A percentile compares a stretch with the other conserved stretches of the same genome.
phyloP scores from a whole-genome alignment of 2,329 filamentous ascomycete genomes.

The Emydomyces testavorans region DNA sequence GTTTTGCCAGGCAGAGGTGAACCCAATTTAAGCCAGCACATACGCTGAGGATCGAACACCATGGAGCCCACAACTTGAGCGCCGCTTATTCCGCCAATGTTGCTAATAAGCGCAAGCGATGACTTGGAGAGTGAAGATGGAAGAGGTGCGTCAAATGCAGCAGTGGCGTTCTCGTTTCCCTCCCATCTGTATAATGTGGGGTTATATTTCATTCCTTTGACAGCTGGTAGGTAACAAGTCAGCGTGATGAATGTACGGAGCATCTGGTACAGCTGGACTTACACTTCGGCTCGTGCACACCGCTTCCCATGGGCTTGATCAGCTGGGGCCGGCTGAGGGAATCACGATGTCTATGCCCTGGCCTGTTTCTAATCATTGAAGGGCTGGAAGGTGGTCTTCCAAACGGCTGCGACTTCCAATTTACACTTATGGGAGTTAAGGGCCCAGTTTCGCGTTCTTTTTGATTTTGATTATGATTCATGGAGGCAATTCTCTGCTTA shows the following conservation, averaged over 20 bases:
- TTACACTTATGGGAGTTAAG: slow-evolving; percentile 43
- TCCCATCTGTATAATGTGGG: slow-evolving; percentile 81
- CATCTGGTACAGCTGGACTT: slow-evolving; percentile 30
- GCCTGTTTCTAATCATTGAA: slow-evolving; percentile 38
- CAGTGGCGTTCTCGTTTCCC: slow-evolving; percentile 80
- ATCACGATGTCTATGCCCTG: slow-evolving; percentile 26
- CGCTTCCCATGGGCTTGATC: slow-evolving; percentile 69
- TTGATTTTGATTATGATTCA: slow-evolving; percentile 26
- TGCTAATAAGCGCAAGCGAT: slow-evolving; percentile 67
- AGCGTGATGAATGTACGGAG: slow-evolving; percentile 11
- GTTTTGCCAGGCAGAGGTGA: slow-evolving; percentile 31
- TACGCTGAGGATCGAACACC: slow-evolving; percentile 93
- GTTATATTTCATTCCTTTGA: slow-evolving; percentile 96
- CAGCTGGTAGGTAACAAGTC: slow-evolving; percentile 41
- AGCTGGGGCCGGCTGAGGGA: slow-evolving; percentile 59
- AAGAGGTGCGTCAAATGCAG: slow-evolving; percentile 58
- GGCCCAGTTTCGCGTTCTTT: slow-evolving; percentile 35
- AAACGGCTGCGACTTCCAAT: slow-evolving; percentile 48
- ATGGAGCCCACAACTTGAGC: slow-evolving; percentile 94
- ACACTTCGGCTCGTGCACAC: slow-evolving; percentile 69
- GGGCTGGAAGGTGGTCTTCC: slow-evolving; percentile 42
- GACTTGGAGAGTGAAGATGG: slow-evolving; percentile 34
- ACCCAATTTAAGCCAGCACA: slow-evolving; percentile 88
- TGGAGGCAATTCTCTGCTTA: slow-evolving; percentile 45
- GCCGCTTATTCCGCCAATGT: slow-evolving; percentile 71